These are phyloP conservation scores for Pythium pyrilobum DNA, from an alignment of 352 stramenopile genomes.

Conservation along the genomic window DNA sequence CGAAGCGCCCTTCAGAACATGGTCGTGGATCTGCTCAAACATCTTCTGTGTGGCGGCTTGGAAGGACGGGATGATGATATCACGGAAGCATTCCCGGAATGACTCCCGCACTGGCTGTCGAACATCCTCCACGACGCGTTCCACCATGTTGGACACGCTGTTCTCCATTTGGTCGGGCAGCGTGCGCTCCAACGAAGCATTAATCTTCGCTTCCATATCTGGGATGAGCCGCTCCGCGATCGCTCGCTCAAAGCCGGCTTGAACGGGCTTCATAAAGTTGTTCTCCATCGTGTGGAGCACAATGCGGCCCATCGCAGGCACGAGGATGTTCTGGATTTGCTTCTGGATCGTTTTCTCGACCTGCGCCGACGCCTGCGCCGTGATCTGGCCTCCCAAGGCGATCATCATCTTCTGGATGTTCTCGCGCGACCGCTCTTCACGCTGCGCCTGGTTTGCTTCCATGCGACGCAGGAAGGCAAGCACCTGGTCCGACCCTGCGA, in stretches of 20 bases:
- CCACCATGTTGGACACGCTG: constrained; percentile 65
- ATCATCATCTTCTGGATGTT: constrained; percentile 59
- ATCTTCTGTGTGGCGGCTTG: constrained; percentile 85
- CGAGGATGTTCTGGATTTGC: constrained; percentile 74
- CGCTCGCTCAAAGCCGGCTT: constrained; percentile 71
- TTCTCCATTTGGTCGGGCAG: constrained; percentile 58
- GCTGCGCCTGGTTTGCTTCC: constrained; percentile 58
- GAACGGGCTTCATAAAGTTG: constrained; percentile 85
- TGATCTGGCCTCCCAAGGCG: constrained; percentile 52
- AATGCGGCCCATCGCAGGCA: constrained; percentile 81
- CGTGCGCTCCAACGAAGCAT: constrained; percentile 46
- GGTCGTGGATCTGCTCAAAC: constrained; percentile 87
- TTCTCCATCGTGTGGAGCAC: constrained; percentile 87
- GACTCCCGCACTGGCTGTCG: constrained; percentile 75
- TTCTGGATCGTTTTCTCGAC: constrained; percentile 83
- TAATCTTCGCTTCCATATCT: constrained; percentile 67
- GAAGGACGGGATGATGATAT: constrained; percentile 85
- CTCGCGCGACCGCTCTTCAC: constrained; percentile 67
- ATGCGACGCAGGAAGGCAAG: constrained; percentile 61
- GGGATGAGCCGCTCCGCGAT: constrained; percentile 70
- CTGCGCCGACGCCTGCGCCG: constrained; percentile 51
- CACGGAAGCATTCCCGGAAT: constrained; percentile 82
- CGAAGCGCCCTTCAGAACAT: constrained; percentile 67
- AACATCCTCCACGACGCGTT: constrained; percentile 73
- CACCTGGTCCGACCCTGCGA: constrained; percentile 50